Base-by-base conservation (phyloP, 139 green algal genomes). In the Zygnema circumcarinatum region DNA sequence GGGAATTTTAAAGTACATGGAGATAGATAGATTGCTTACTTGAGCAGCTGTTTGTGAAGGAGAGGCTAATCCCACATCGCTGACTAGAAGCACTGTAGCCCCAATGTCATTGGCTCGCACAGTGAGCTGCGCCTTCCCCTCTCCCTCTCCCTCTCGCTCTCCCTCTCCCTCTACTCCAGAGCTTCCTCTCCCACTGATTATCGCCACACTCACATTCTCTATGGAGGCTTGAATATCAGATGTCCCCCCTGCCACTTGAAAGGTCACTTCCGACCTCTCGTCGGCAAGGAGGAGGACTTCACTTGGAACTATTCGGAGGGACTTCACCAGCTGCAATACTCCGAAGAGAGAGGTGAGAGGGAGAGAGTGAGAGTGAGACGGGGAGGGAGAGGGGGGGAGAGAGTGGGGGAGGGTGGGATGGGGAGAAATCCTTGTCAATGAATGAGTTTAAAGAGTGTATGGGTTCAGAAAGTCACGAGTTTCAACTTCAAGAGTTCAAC, bases 261-360 rank as follows among this genome's bases (percentile, higher is more conserved):
- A 85, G 21, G 81, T 29, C 32, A 80, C 36, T 80, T 41, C 73
- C 7, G n/a, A 53, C 31, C 33, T 32, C 29, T 35, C n/a, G 2
- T 20, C 42, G 35, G 3, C n/a, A 68, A 88, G n/a, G 0, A 88
- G 74, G n/a, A 88, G 83, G 35, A 87, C 74, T 0, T 39, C 40
- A 32, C 42, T 39, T 33, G 83, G 83, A 1, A 74, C 72, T 39
- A 88, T 3, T 38, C 83, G 39, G 3, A 88, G 83, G 25, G 83
- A 74, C 41, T 38, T 87, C 74, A 88, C 83, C 80, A 88, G n/a
- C 83, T 88, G 83, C 32, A 52, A 56, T 11, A 62, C 47, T 16
- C 47, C 47, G n/a, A n/a, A n/a, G n/a, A n/a, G n/a, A n/a, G n/a
- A n/a, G n/a, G n/a, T n/a, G n/a, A n/a, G n/a, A n/a, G n/a, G n/a